These are phyloP conservation scores for Cyberlindnera galapagoensis DNA, from an alignment of 805 yeast genomes.

Conservation along the genomic window DNA sequence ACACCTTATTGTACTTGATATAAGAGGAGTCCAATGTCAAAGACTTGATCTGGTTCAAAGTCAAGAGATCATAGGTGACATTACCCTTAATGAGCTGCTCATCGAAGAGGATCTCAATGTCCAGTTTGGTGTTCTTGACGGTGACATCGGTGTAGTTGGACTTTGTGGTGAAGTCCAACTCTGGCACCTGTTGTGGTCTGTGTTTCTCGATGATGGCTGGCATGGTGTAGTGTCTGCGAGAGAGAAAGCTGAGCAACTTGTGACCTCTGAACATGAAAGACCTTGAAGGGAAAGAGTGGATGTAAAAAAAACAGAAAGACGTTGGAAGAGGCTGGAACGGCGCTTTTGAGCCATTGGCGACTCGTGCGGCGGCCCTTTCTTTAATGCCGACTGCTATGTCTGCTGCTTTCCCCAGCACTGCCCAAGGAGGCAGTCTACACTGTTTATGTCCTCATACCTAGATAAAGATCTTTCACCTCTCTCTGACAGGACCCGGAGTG, in stretches of 20 bases:
- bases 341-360: no score
- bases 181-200: constrained; percentile 36
- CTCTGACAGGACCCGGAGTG: no score
- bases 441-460: no score
- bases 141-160: constrained; percentile 59
- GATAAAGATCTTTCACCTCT: no score
- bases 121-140: constrained; percentile 45
- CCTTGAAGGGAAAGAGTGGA: background rate
- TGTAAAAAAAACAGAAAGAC: background rate
- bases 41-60: constrained; percentile 24
- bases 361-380: no score
- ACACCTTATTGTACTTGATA: constrained; percentile 40
- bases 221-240: no score
- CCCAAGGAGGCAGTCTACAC: no score
- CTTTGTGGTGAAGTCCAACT: constrained; percentile 68
- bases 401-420: no score
- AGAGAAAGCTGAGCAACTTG: no score
- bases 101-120: constrained; percentile 50
- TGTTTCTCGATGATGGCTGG: constrained; percentile 24
- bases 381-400: no score
- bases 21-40: constrained; percentile 67
- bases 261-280: no score
- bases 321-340: background rate
- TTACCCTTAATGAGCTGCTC: constrained; percentile 46
- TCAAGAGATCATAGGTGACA: constrained; percentile 40